Evolutionary conservation across 2,329 filamentous ascomycete genomes (phyloP), one percentile per base, ranked within the genome.

Genomic region (Botrytis squamosa): DNA sequence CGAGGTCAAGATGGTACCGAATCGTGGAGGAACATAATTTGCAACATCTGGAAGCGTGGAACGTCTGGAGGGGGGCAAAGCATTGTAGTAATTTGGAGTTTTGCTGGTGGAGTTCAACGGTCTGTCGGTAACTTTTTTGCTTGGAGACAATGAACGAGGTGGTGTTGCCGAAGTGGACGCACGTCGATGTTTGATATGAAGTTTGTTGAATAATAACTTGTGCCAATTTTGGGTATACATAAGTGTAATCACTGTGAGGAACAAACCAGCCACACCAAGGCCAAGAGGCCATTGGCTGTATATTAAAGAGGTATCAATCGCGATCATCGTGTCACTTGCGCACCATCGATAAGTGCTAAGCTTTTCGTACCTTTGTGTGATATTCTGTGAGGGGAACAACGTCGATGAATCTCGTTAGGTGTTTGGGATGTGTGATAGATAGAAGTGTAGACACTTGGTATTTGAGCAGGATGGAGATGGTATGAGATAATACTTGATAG

Each of bases 161-260:
- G 80, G 80, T 33, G 80, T 81, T 59, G 78, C 79, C 16, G 80
- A 78, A 40, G 77, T 78, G 57, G 80, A 80, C 57, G 77, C 74
- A 44, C 80, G 78, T 70, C 79, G 77, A 46, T 76, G 78, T 64
- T 75, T 75, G n/a, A 81, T 74, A 59, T 77, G 73, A 57, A 80
- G 70, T 69, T 75, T 76, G 14, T 74, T 64, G 16, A 80, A 68
- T 14, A 80, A 71, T 3, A 76, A 75, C 57, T 76, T 77, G 75
- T 78, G 71, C 67, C 78, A 76, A 25, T 72, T 74, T 72, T 79
- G 79, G 40, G 74, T 79, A 49, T 77, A 46, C 38, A 72, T 70
- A 3, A 81, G 65, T 20, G 76, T 62, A 36, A 68, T 49, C 10
- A 74, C 38, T 14, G 79, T 75, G 22, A 76, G 77, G 4, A 79